Conservation (phyloP, 108 stramenopile genomes). For the Cyclotella distinguenda region DNA sequence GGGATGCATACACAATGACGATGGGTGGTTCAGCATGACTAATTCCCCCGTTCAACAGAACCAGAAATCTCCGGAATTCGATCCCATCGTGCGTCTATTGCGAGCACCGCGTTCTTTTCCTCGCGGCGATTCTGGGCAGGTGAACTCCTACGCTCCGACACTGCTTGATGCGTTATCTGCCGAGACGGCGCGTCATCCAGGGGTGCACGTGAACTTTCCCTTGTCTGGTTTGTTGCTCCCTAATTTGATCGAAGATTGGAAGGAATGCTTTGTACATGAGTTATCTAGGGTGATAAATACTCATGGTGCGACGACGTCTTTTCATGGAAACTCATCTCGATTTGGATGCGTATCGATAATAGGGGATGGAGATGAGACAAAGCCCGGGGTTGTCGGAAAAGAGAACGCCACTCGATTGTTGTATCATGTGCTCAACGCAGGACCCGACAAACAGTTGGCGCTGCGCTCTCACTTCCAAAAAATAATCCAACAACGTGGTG, state of each 20-base stretch:
- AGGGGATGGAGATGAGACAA: neutral
- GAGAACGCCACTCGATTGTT: slow-evolving; percentile 41
- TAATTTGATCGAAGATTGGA: slow-evolving; percentile 27
- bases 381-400: slow-evolving; percentile 19
- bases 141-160: slow-evolving; percentile 36
- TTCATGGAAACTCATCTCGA: neutral
- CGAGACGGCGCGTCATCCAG: slow-evolving; percentile 63
- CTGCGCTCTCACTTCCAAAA: slow-evolving; percentile 21
- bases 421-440: slow-evolving; percentile 3
- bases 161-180: slow-evolving; percentile 69
- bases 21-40: slow-evolving; percentile 18
- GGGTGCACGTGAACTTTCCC: slow-evolving; percentile 58
- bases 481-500: slow-evolving; percentile 5
- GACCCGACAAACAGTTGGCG: slow-evolving; percentile 16
- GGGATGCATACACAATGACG: slow-evolving; percentile 12
- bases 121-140: neutral
- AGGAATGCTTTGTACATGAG: slow-evolving; percentile 18
- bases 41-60: slow-evolving; percentile 9
- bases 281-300: neutral
- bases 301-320: neutral
- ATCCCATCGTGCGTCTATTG: slow-evolving; percentile 81
- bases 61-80: slow-evolving; percentile 45
- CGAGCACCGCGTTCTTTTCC: slow-evolving; percentile 30
- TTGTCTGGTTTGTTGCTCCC: slow-evolving; percentile 26
- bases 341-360: too few species aligned